Evolutionary conservation across 192 early-diverging fungal species (phyloP).

Genomic region (Coemansia sp.): DNA sequence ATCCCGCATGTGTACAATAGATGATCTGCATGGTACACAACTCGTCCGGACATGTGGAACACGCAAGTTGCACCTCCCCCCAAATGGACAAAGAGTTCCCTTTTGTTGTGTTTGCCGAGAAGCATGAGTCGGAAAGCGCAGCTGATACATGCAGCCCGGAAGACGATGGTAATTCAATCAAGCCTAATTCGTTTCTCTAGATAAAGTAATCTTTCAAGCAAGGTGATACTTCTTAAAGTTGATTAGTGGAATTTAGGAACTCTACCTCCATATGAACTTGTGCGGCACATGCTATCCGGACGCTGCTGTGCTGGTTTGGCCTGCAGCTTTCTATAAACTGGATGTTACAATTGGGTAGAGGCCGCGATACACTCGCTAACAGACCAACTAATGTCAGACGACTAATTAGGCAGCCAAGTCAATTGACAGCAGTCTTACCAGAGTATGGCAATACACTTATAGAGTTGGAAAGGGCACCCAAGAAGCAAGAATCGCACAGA

Average conservation of each 20-base stretch:
- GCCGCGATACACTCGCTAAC: constrained; percentile 14
- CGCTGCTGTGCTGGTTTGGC: constrained; percentile 13
- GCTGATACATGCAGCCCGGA: too few species aligned
- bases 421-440: constrained; percentile 30
- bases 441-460: constrained; percentile 37
- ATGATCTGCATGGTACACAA: too few species aligned
- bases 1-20: not conserved
- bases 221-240: not conserved
- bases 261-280: constrained; percentile 4
- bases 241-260: constrained; percentile 29
- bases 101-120: not conserved
- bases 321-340: constrained; percentile 14
- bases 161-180: not conserved
- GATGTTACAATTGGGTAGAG: constrained; percentile 4
- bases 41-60: too few species aligned
- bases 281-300: constrained; percentile 7
- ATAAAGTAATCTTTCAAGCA: not conserved
- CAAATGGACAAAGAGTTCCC: not conserved
- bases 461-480: constrained; percentile 18
- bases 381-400: constrained; percentile 40
- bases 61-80: too few species aligned
- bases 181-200: not conserved
- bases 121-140: not conserved
- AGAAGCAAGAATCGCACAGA: constrained; percentile 1
- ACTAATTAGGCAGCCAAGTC: constrained; percentile 37